Evolutionary conservation across 208 protist species (phyloP).

Genomic region (Trypanosoma theileri): DNA sequence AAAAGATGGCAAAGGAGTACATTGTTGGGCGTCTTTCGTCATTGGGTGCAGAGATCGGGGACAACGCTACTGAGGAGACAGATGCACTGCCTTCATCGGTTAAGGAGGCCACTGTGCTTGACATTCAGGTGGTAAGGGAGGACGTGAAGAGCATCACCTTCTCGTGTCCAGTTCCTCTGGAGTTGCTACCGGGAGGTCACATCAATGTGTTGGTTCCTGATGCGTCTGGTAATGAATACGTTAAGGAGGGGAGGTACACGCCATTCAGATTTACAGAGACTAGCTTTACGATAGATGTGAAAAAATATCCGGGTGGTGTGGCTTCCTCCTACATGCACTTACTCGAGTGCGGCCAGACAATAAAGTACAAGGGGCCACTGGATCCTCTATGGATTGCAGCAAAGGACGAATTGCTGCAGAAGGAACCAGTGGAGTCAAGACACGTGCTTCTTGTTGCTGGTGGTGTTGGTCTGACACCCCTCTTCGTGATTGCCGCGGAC

Average conservation of each 20-base stretch:
- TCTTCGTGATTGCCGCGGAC: conserved; percentile 58
- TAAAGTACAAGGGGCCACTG: conserved; percentile 60
- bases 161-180: conserved; percentile 34
- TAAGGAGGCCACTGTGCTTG: conserved; percentile 29
- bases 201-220: conserved; percentile 40
- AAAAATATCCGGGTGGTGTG: conserved; percentile 42
- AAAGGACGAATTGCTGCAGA: conserved; percentile 37
- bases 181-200: conserved; percentile 52
- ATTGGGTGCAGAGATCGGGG: neutral
- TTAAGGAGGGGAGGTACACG: conserved; percentile 38
- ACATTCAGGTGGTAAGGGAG: conserved; percentile 27
- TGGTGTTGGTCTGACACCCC: conserved; percentile 57
- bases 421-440: conserved; percentile 10
- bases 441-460: conserved; percentile 68
- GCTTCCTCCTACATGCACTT: conserved; percentile 50
- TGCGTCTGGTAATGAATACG: neutral
- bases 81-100: conserved; percentile 8
- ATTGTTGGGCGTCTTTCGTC: conserved; percentile 37
- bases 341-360: conserved; percentile 35
- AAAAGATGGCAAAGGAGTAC: conserved; percentile 37
- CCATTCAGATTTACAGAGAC: conserved; percentile 45
- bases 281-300: conserved; percentile 60
- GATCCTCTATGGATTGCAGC: conserved; percentile 45
- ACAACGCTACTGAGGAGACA: neutral
- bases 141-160: conserved; percentile 49